These are phyloP conservation scores for Gaillardinia entomophila DNA, from an alignment of 805 yeast genomes.

Conservation along the genomic window DNA sequence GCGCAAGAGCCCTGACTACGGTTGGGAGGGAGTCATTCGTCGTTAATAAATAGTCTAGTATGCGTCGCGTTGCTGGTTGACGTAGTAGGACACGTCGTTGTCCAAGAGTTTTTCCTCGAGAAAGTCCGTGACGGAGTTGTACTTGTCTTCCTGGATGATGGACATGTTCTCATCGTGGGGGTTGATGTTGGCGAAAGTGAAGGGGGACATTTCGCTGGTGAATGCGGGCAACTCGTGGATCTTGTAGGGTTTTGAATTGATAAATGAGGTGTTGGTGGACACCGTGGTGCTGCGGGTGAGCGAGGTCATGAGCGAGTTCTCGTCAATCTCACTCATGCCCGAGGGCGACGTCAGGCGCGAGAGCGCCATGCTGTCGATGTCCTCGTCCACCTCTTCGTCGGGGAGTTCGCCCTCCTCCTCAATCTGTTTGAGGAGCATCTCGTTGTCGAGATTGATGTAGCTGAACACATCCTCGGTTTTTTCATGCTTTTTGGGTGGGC, in stretches of 20 bases:
- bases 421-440: conserved; percentile 1
- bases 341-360: conserved; percentile 36
- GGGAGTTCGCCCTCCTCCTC: conserved; percentile 11
- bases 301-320: conserved; percentile 31
- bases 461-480: conserved; percentile 12
- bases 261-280: conserved; percentile 22
- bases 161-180: conserved; percentile 11
- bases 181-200: conserved; percentile 10
- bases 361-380: conserved; percentile 19
- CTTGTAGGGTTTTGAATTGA: conserved; percentile 11
- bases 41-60: neutral
- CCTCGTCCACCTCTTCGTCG: conserved; percentile 17
- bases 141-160: conserved; percentile 28
- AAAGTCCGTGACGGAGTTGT: conserved; percentile 35
- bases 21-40: neutral
- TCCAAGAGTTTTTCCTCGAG: conserved; percentile 34
- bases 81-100: conserved; percentile 33
- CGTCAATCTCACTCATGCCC: conserved; percentile 23
- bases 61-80: neutral
- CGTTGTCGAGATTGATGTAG: conserved; percentile 20
- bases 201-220: conserved; percentile 10
- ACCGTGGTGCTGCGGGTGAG: conserved; percentile 39
- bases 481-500: neutral
- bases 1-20: neutral
- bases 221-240: conserved; percentile 31